A percentile compares a stretch with the other conserved stretches of the same genome.
Conservation (phyloP, 2,329 filamentous ascomycete species). For the Alternaria rosae region DNA sequence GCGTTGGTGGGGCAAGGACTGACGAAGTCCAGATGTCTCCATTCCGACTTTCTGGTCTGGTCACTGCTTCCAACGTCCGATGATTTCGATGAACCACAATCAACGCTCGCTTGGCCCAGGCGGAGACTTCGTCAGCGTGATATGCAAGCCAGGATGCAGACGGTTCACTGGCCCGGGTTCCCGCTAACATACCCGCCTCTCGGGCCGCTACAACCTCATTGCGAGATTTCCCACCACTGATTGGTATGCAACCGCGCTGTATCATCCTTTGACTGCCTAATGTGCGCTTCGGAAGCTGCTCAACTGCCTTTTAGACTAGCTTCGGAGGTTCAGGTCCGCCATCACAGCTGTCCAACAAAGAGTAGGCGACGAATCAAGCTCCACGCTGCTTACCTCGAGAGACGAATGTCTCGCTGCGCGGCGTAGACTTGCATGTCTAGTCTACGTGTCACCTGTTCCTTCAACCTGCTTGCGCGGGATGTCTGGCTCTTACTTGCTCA, state of each 20-base stretch:
- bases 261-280: constrained; percentile 24
- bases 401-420: constrained; percentile 23
- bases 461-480: constrained; percentile 27
- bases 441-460: constrained; percentile 29
- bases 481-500: constrained; percentile 20
- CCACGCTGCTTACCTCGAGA: constrained; percentile 26
- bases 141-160: constrained; percentile 29
- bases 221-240: constrained; percentile 47
- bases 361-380: constrained; percentile 35
- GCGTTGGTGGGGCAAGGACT: not conserved
- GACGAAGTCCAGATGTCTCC: constrained; percentile 8
- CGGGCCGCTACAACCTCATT: constrained; percentile 36
- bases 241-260: constrained; percentile 9
- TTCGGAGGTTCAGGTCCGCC: constrained; percentile 45
- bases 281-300: constrained; percentile 21
- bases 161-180: constrained; percentile 35
- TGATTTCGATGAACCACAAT: constrained; percentile 16
- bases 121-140: constrained; percentile 27
- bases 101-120: constrained; percentile 31
- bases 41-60: constrained; percentile 8
- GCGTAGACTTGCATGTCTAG: constrained; percentile 30
- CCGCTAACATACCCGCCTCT: constrained; percentile 38
- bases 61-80: not conserved
- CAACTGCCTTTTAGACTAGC: constrained; percentile 35
- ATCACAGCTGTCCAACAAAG: constrained; percentile 33